These are phyloP conservation scores for Podospora fimiseda DNA, from an alignment of 495 filamentous ascomycete species.

Conservation along the genomic window DNA sequence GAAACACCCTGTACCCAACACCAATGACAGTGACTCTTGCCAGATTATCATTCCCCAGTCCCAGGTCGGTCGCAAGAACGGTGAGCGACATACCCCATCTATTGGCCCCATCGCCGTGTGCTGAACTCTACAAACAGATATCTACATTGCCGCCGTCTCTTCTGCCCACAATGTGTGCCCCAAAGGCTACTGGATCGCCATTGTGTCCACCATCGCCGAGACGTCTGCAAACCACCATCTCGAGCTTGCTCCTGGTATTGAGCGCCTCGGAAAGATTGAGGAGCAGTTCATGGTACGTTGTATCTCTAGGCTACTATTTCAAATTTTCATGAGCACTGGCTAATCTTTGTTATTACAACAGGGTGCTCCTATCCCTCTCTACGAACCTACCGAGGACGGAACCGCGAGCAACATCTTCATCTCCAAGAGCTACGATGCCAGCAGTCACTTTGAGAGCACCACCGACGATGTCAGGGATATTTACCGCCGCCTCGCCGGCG, in stretches of 20 bases:
- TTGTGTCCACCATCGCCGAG: conserved; percentile 96
- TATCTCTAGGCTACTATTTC: too few species aligned
- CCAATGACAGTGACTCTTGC: conserved; percentile 81
- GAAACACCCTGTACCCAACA: conserved; percentile 83
- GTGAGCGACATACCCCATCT: conserved; percentile 48
- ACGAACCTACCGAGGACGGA: conserved; percentile 85
- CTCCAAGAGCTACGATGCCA: conserved; percentile 96
- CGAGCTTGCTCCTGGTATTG: conserved; percentile 88
- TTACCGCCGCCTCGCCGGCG: conserved; percentile 77
- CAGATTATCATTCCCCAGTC: conserved; percentile 98
- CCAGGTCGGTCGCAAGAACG: conserved; percentile 90
- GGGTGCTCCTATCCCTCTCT: conserved; percentile 81
- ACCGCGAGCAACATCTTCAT: conserved; percentile 90
- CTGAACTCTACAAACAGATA: conserved; percentile 60
- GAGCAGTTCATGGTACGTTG: conserved; percentile 91
- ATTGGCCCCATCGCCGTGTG: too few species aligned
- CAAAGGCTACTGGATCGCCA: conserved; percentile 98
- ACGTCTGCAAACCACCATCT: conserved; percentile 85
- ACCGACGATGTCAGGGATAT: conserved; percentile 91
- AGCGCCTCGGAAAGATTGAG: conserved; percentile 87
- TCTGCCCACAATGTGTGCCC: conserved; percentile 97
- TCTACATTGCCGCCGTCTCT: conserved; percentile 96
- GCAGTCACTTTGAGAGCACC: conserved; percentile 91
- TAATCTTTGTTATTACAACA: conserved; percentile 13
- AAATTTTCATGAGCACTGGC: not conserved